Evolutionary conservation across 176 grass and related monocot genomes (phyloP).

Genomic region (Zoysia pacifica): DNA sequence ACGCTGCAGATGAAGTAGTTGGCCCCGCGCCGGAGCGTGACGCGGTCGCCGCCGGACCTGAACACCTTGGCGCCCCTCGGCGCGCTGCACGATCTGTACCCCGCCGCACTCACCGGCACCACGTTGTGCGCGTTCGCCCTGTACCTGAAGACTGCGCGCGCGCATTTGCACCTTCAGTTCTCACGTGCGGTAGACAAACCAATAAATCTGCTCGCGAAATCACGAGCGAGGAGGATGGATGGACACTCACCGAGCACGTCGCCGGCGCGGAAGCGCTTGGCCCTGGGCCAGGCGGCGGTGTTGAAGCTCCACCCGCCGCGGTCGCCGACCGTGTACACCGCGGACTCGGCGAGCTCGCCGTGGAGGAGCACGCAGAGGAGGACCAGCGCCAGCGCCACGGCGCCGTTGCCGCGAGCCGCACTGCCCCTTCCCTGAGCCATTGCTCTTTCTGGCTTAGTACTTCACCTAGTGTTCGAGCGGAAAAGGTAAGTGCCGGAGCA

Average conservation of each 20-base stretch:
- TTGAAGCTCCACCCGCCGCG: constrained; percentile 66
- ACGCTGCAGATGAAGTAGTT: constrained; percentile 89
- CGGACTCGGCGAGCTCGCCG: constrained; percentile 61
- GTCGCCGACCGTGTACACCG: constrained; percentile 71
- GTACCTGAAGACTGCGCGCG: constrained; percentile 73
- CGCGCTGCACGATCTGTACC: constrained; percentile 55
- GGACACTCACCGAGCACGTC: constrained; percentile 69
- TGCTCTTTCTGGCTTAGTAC: not conserved
- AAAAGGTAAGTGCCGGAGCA: not conserved
- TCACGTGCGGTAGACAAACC: too few species aligned
- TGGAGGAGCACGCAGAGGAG: constrained; percentile 75
- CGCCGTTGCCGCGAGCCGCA: constrained; percentile 32
- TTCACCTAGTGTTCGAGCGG: not conserved
- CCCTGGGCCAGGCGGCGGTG: constrained; percentile 50
- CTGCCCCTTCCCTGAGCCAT: constrained; percentile 83
- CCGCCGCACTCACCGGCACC: constrained; percentile 57
- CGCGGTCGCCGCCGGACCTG: constrained; percentile 69
- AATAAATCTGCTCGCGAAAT: too few species aligned
- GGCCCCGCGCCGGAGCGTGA: constrained; percentile 70
- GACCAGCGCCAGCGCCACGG: constrained; percentile 35
- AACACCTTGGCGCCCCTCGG: constrained; percentile 40
- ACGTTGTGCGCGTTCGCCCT: constrained; percentile 69
- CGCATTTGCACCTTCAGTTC: too few species aligned
- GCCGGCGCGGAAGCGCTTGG: constrained; percentile 79
- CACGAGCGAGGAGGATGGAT: too few species aligned